Conservation (phyloP, 2,329 filamentous ascomycete genomes). For the Colletotrichum camelliae region DNA sequence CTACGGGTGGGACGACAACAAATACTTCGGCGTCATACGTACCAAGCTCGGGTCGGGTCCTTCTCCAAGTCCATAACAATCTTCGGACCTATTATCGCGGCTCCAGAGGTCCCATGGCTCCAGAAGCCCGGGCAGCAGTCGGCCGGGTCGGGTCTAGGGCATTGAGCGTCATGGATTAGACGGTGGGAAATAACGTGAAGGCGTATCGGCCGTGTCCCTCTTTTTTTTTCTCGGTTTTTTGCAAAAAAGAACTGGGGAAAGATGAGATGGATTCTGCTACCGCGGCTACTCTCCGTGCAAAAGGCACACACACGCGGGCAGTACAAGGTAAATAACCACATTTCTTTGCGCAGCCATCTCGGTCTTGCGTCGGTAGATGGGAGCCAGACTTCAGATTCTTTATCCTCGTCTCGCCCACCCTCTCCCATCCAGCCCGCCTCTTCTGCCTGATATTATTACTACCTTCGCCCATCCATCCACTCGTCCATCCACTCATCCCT, state of each 20-base stretch:
- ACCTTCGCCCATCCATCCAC: not conserved
- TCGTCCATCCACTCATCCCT: not conserved
- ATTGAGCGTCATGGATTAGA: slow-evolving; percentile 18
- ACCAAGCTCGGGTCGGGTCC: slow-evolving; percentile 8
- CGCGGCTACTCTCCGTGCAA: slow-evolving; percentile 15
- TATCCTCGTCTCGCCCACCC: slow-evolving; percentile 6
- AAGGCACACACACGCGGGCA: not conserved
- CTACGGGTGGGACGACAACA: slow-evolving; percentile 6
- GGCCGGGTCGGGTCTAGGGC: slow-evolving; percentile 6
- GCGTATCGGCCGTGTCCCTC: slow-evolving; percentile 1
- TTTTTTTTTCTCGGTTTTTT: not conserved
- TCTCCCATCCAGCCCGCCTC: not conserved
- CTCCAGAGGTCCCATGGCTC: not conserved
- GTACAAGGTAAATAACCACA: not conserved
- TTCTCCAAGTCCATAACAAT: slow-evolving; percentile 6
- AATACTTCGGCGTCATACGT: slow-evolving; percentile 9
- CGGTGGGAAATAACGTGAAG: slow-evolving; percentile 13
- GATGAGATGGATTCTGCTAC: slow-evolving; percentile 15
- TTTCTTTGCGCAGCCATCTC: slow-evolving; percentile 8
- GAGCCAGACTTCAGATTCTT: slow-evolving; percentile 2
- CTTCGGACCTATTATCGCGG: slow-evolving; percentile 21
- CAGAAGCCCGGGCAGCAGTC: not conserved
- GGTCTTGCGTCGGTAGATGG: slow-evolving; percentile 9
- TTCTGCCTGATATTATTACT: not conserved
- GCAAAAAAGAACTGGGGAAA: slow-evolving; percentile 4